Evolutionary conservation across 2,329 filamentous ascomycete species (phyloP).

Genomic region (Colletotrichum sp.): DNA sequence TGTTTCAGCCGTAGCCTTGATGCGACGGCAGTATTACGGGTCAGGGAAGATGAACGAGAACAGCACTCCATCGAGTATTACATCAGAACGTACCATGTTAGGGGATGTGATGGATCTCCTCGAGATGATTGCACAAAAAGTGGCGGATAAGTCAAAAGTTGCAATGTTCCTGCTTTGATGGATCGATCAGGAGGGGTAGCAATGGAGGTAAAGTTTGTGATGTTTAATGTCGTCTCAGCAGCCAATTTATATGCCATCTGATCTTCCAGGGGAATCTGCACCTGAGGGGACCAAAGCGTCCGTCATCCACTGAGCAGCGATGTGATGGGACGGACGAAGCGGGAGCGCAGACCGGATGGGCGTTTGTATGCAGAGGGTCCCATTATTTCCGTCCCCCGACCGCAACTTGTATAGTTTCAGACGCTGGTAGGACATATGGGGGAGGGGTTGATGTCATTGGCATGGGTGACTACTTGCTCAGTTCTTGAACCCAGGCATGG

Average conservation of each 20-base stretch:
- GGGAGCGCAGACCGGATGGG: not conserved
- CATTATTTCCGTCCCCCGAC: not conserved
- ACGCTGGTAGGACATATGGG: not conserved
- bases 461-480: not conserved
- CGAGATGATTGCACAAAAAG: not conserved
- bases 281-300: not conserved
- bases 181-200: not conserved
- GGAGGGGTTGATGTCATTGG: not conserved
- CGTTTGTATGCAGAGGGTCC: not conserved
- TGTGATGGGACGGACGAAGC: not conserved
- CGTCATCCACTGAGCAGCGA: not conserved
- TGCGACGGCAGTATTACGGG: not conserved
- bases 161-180: not conserved
- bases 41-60: not conserved
- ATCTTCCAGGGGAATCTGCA: not conserved
- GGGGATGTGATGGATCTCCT: not conserved
- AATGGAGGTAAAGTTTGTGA: not conserved
- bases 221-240: not conserved
- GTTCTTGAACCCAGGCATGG: not conserved
- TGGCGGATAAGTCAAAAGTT: not conserved
- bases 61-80: not conserved
- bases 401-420: not conserved
- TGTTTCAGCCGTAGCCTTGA: slow-evolving; percentile 57
- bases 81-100: not conserved
- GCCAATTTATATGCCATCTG: not conserved